phyloP scores from a whole-genome alignment of 2,329 filamentous ascomycete species.

The Diplodia mutila region DNA sequence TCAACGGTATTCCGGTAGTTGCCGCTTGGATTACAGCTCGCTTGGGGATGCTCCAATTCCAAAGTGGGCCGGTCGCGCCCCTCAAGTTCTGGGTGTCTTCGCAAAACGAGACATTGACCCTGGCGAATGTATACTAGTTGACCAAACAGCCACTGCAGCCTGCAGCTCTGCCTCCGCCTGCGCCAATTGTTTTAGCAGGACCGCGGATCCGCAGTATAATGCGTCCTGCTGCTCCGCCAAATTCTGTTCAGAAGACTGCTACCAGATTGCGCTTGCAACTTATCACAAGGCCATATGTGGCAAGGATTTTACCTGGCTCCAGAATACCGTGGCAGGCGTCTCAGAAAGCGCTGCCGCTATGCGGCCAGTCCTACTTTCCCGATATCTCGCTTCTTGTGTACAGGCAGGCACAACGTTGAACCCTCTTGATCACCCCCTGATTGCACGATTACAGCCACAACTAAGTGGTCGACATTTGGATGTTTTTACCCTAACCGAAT shows the following conservation, averaged over 20 bases:
- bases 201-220: slow-evolving; percentile 29
- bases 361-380: slow-evolving; percentile 36
- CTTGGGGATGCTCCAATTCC: not conserved
- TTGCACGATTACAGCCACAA: slow-evolving; percentile 37
- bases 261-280: slow-evolving; percentile 31
- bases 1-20: not conserved
- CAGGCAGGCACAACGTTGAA: slow-evolving; percentile 30
- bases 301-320: slow-evolving; percentile 36
- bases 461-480: slow-evolving; percentile 34
- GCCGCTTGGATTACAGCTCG: not conserved
- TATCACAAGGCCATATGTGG: slow-evolving; percentile 37
- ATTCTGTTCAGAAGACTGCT: slow-evolving; percentile 36
- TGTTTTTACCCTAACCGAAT: slow-evolving; percentile 37
- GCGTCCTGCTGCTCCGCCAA: slow-evolving; percentile 31
- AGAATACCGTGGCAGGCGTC: slow-evolving; percentile 26
- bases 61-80: not conserved
- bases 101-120: slow-evolving; percentile 14
- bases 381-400: slow-evolving; percentile 35
- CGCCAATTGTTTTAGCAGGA: slow-evolving; percentile 33
- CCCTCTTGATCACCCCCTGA: slow-evolving; percentile 35
- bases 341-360: slow-evolving; percentile 31
- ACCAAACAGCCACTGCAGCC: slow-evolving; percentile 28
- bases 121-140: slow-evolving; percentile 30
- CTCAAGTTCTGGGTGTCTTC: slow-evolving; percentile 14
- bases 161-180: slow-evolving; percentile 30